Conservation (phyloP, 768 basidiomycete genomes). For the Lentinula edodes region DNA sequence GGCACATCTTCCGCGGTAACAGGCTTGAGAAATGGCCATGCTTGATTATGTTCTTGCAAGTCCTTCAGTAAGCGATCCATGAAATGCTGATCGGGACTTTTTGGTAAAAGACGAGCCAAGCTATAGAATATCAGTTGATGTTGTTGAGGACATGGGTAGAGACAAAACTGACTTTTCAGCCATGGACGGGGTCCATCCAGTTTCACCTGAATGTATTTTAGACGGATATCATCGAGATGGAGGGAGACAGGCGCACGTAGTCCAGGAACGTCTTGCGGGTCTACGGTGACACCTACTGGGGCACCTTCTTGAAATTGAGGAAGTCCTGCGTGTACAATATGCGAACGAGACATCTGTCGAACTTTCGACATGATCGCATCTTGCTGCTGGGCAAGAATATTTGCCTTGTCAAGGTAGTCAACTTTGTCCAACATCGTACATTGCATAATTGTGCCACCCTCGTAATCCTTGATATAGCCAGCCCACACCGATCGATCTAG, state of each 20-base stretch:
- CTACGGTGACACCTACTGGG: conserved; percentile 44
- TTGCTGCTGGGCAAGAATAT: conserved; percentile 74
- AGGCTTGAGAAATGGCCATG: conserved; percentile 86
- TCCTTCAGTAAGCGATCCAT: conserved; percentile 80
- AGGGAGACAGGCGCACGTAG: conserved; percentile 43
- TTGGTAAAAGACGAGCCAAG: conserved; percentile 37
- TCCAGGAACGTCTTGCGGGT: conserved; percentile 83
- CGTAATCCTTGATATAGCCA: conserved; percentile 99
- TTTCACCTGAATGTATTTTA: conserved; percentile 53
- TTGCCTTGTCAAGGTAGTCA: conserved; percentile 79
- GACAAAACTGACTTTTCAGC: conserved; percentile 51
- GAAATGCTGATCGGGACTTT: conserved; percentile 52
- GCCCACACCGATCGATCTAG: conserved; percentile 92
- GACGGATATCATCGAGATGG: background rate
- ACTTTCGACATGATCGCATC: conserved; percentile 90
- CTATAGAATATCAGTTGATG: conserved; percentile 10
- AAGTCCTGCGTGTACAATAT: conserved; percentile 78
- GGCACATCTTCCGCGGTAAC: conserved; percentile 74
- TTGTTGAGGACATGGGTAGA: background rate
- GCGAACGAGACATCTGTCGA: conserved; percentile 78
- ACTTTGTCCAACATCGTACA: conserved; percentile 93
- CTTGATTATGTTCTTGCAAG: conserved; percentile 66
- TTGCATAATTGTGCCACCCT: conserved; percentile 98
- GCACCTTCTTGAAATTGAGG: conserved; percentile 64
- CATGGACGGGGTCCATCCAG: conserved; percentile 88